phyloP scores from a whole-genome alignment of 371 early-diverging fungal species.

The Circinella umbellata region DNA sequence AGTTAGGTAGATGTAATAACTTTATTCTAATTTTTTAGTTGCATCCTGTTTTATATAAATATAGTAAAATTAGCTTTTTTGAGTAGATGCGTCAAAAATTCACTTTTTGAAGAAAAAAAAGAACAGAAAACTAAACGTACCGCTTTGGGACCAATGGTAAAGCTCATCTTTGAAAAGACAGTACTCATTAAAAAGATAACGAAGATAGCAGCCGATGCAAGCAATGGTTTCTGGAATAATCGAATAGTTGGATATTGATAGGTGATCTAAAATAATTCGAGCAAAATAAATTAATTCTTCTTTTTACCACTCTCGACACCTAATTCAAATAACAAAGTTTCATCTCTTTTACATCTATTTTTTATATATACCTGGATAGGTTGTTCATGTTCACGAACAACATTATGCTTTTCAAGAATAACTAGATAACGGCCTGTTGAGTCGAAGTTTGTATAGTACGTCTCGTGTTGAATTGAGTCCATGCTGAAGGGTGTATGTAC shows the following conservation, averaged over 20 bases:
- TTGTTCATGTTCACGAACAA: slow-evolving; percentile 63
- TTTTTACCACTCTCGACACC: no score
- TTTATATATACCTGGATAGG: slow-evolving; percentile 35
- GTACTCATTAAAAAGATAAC: slow-evolving; percentile 45
- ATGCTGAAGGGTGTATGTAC: slow-evolving; percentile 61
- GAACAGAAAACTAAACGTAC: slow-evolving; percentile 20
- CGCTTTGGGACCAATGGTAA: slow-evolving; percentile 40
- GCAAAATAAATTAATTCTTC: no score
- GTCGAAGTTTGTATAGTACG: slow-evolving; percentile 75
- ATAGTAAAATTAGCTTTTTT: not conserved
- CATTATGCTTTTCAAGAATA: slow-evolving; percentile 64
- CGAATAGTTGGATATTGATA: slow-evolving; percentile 42
- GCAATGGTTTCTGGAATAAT: slow-evolving; percentile 55
- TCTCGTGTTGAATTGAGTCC: slow-evolving; percentile 41
- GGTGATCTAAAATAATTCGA: slow-evolving; percentile 36
- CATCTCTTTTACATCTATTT: no score
- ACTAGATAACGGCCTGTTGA: slow-evolving; percentile 73
- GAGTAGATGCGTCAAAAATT: not conserved
- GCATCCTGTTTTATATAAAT: not conserved
- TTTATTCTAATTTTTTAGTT: not conserved
- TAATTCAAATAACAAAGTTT: no score
- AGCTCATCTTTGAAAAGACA: slow-evolving; percentile 44
- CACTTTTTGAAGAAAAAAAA: not conserved
- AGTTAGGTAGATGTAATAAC: no score
- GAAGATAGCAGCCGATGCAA: slow-evolving; percentile 41